Percentiles rank a stretch among this genome's conserved stretches.
Conservation (phyloP, 2,329 filamentous ascomycete genomes). For the Talaromyces sp. region DNA sequence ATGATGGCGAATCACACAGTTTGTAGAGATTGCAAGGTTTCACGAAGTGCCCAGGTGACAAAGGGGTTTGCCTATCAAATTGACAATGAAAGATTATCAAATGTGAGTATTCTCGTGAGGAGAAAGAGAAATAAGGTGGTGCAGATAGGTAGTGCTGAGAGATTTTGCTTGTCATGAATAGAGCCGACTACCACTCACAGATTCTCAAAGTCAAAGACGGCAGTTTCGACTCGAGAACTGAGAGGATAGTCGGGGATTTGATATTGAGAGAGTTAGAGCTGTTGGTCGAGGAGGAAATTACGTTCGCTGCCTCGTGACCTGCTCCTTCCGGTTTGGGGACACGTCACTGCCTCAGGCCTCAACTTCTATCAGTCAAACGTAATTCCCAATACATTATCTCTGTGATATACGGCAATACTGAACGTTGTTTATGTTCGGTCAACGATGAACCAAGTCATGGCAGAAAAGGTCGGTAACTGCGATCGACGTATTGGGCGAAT, state of each 20-base stretch:
- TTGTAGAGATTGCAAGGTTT: conserved; percentile 2
- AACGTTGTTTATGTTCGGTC: not conserved
- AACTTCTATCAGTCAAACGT: not conserved
- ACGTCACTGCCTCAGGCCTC: not conserved
- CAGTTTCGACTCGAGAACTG: not conserved
- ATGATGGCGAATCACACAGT: not conserved
- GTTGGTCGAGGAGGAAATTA: not conserved
- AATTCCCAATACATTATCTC: not conserved
- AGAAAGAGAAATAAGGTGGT: not conserved
- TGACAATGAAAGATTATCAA: not conserved
- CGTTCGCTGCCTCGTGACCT: not conserved
- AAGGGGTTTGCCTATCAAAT: not conserved
- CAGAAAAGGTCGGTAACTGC: not conserved
- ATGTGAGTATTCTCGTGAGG: not conserved
- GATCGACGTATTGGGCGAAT: not conserved
- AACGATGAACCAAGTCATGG: not conserved
- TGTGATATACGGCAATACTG: not conserved
- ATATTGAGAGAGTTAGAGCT: not conserved
- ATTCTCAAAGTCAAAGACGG: not conserved
- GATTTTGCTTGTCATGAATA: not conserved
- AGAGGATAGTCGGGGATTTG: not conserved
- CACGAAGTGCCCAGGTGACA: not conserved
- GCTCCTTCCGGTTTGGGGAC: not conserved
- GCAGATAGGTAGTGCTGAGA: not conserved
- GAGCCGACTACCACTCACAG: not conserved